Evolutionary conservation across 371 early-diverging fungal species (phyloP).

Genomic region (Circinella minor): DNA sequence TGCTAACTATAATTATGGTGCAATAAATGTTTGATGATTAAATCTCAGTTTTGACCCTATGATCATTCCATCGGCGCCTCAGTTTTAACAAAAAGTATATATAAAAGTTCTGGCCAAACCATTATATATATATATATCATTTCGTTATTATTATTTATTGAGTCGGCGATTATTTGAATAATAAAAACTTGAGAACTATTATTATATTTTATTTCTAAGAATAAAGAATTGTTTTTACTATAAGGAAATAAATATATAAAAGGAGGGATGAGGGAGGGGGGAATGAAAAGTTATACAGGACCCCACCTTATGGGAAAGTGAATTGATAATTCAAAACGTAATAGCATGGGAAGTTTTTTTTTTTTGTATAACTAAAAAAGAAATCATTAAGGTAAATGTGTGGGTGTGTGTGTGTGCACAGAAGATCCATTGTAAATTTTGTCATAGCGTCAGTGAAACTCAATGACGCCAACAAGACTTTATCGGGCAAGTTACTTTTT

Average conservation of each 20-base stretch:
- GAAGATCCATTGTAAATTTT: slow-evolving; percentile 1
- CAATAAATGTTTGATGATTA: background rate
- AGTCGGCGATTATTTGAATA: slow-evolving; percentile 4
- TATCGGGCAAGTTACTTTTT: slow-evolving; percentile 1
- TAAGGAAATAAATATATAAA: background rate
- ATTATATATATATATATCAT: background rate
- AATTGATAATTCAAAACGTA: background rate
- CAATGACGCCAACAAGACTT: slow-evolving; percentile 5
- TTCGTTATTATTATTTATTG: background rate
- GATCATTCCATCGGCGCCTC: background rate
- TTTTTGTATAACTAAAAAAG: background rate
- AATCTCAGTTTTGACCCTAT: slow-evolving; percentile 1
- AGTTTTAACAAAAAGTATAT: background rate
- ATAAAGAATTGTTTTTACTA: too few relatives aligned
- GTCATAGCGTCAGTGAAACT: slow-evolving; percentile 7
- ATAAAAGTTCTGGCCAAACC: background rate
- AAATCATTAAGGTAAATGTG: background rate
- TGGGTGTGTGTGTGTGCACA: background rate
- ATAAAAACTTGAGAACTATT: background rate
- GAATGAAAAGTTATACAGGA: background rate
- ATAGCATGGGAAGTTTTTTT: slow-evolving; percentile 2
- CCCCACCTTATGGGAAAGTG: background rate
- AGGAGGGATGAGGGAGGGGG: too few relatives aligned
- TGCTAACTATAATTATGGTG: too few relatives aligned
- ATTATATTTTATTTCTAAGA: background rate